These are phyloP conservation scores for Teunomyces pallodes DNA, from an alignment of 805 yeast genomes.

Conservation along the genomic window DNA sequence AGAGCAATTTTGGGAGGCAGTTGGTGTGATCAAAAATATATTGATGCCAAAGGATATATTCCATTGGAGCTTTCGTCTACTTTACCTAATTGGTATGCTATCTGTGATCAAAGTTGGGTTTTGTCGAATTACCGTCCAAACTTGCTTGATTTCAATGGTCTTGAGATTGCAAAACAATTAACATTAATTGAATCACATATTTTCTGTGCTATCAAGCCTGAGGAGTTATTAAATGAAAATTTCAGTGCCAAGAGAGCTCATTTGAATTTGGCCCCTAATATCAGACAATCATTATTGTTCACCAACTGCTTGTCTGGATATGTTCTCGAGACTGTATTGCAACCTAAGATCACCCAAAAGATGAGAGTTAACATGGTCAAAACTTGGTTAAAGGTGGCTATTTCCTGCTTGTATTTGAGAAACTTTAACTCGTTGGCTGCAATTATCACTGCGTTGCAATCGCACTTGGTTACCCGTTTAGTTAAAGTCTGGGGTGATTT, in stretches of 20 bases:
- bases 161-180: conserved; percentile 75
- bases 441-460: conserved; percentile 72
- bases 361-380: conserved; percentile 55
- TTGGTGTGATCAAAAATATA: conserved; percentile 40
- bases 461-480: conserved; percentile 65
- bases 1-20: conserved; percentile 49
- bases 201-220: conserved; percentile 60
- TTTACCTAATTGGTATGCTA: conserved; percentile 46
- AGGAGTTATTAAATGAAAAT: conserved; percentile 64
- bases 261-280: conserved; percentile 59
- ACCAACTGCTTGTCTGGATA: conserved; percentile 72
- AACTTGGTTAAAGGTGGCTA: conserved; percentile 71
- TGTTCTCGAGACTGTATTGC: conserved; percentile 66
- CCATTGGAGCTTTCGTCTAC: conserved; percentile 33
- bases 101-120: conserved; percentile 58
- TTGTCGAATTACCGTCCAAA: conserved; percentile 52
- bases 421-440: conserved; percentile 80
- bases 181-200: conserved; percentile 69
- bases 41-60: conserved; percentile 28
- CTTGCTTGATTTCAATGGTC: conserved; percentile 58
- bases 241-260: conserved; percentile 59
- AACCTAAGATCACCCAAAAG: conserved; percentile 47
- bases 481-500: conserved; percentile 57
- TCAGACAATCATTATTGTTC: conserved; percentile 58
- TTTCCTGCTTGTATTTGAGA: conserved; percentile 68